These are phyloP conservation scores for Kuraishia ogatae DNA, from an alignment of 805 yeast species.

Conservation along the genomic window DNA sequence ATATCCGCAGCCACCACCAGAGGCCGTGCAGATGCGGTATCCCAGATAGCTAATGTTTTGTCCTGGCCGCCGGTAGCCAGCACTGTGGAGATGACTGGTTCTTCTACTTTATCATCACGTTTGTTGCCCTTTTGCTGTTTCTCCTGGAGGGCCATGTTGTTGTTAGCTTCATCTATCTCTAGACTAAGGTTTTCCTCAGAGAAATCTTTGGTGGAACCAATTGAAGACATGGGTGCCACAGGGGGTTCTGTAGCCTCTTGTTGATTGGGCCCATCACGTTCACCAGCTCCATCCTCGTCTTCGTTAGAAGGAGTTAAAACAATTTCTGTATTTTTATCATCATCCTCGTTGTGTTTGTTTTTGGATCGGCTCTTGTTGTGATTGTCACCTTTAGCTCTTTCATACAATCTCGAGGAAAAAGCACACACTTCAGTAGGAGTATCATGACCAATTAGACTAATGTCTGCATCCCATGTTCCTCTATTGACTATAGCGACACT, in stretches of 20 bases:
- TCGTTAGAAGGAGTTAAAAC: constrained; percentile 3
- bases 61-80: constrained; percentile 98
- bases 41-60: constrained; percentile 82
- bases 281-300: constrained; percentile 7
- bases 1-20: constrained; percentile 73
- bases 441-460: constrained; percentile 74
- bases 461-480: constrained; percentile 72
- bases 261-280: constrained; percentile 8
- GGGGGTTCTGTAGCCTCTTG: background rate
- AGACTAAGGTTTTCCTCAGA: too few species aligned
- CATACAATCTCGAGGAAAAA: constrained; percentile 64
- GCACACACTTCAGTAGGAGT: constrained; percentile 78
- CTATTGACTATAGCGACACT: constrained; percentile 66
- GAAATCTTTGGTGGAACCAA: too few species aligned
- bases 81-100: constrained; percentile 41
- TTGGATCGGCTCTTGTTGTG: constrained; percentile 12
- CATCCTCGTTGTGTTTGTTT: too few species aligned
- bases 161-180: too few species aligned
- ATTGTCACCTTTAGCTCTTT: constrained; percentile 15
- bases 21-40: constrained; percentile 68
- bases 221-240: background rate
- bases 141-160: too few species aligned
- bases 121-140: background rate
- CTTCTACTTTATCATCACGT: background rate
- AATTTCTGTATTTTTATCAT: constrained; percentile 8